Percentiles rank a stretch among this genome's conserved stretches.
Conservation (phyloP, 106 monocot genomes). For the Amphibolis antarctica region DNA sequence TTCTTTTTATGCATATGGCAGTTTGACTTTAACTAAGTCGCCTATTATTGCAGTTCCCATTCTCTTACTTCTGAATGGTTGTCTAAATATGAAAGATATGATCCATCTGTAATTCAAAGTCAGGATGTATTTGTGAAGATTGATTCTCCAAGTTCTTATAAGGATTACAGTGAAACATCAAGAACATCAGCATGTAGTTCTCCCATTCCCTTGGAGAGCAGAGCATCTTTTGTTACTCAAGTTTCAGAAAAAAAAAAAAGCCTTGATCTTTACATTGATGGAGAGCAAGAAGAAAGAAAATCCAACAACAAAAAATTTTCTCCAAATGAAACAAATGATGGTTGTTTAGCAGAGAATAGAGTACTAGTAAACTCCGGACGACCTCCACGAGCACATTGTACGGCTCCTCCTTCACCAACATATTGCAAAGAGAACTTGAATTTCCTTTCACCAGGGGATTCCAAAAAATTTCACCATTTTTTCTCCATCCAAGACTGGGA, state of each 20-base stretch:
- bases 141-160: conserved; percentile 21
- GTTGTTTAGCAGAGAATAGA: conserved; percentile 24
- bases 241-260: conserved; percentile 10
- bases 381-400: conserved; percentile 47
- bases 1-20: not conserved
- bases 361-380: conserved; percentile 27
- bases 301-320: conserved; percentile 2
- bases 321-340: conserved; percentile 11
- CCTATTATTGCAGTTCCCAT: conserved; percentile 5
- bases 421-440: conserved; percentile 23
- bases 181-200: conserved; percentile 29
- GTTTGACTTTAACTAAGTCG: not conserved
- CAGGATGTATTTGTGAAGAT: conserved; percentile 18
- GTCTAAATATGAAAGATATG: conserved; percentile 10
- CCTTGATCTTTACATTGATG: conserved; percentile 45
- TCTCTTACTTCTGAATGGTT: conserved; percentile 24
- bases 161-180: conserved; percentile 19
- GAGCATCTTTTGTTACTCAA: conserved; percentile 16
- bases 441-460: conserved; percentile 32
- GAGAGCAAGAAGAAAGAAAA: conserved; percentile 24
- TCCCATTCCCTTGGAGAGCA: conserved; percentile 33
- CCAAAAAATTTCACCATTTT: conserved; percentile 14
- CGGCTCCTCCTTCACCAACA: conserved; percentile 37
- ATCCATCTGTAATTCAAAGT: conserved; percentile 4
- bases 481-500: conserved; percentile 7